Evolutionary conservation across 2,329 filamentous ascomycete genomes (phyloP), one percentile per base, ranked within the genome.

Genomic region (Ascomycota sp.): DNA sequence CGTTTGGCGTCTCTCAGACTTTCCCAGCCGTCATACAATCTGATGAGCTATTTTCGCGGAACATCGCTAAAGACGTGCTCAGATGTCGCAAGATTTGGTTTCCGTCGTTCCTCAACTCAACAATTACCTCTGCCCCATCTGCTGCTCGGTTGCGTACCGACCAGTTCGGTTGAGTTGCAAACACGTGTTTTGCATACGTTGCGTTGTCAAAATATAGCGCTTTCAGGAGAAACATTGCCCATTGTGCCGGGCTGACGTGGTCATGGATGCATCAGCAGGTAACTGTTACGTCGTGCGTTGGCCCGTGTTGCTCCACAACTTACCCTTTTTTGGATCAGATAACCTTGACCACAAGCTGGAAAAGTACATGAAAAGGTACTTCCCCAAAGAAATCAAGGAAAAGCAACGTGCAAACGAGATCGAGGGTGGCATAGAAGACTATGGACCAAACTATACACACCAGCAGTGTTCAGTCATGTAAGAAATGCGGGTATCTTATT

Each of bases 121-220:
- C 43, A 81, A 91, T 51, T 86, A 83, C 51, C 60, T 73, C 7
- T 91, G 81, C 41, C 80, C 81, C 2, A 70, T 89, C 35, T 89
- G 82, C 52, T 74, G 75, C 40, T 67, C 66, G 26, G 69, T 92
- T 33, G 70, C 75, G n/a, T 89, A 77, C 60, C 69, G 79, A 40
- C 82, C 82, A 0, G 69, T 92, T n/a, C 68, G 73, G 17, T 59
- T 91, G 22, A 62, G 65, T 10, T 92, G 82, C 48, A 56, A 64
- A 20, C 80, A 89, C 39, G 56, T 85, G 10, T 85, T 86, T 44
- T 92, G 82, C 53, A 86, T 89, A 33, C 64, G 78, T 3, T 92
- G 82, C 45, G 62, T 86, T 29, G 72, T 91, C 36, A 71, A 79
- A 40, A 69, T 92, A 54, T 80, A 89, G 47, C 69, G 71, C 27